Percentiles rank a stretch among this genome's conserved stretches.
Evolutionary conservation across 108 stramenopile genomes (phyloP).

Genomic region (Fragilariopsis cylindrus): DNA sequence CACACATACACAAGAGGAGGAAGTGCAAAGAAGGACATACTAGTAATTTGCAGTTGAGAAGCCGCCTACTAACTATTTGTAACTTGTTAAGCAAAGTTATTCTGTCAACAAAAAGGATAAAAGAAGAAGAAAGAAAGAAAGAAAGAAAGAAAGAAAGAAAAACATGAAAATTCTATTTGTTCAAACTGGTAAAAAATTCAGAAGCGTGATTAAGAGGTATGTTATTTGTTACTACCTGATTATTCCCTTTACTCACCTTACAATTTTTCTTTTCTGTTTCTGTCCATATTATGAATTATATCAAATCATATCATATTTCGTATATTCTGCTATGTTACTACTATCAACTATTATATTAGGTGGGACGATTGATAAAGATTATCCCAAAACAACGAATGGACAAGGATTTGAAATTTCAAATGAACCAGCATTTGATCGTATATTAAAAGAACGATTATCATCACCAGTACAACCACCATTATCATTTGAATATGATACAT

Average conservation of each 20-base stretch:
- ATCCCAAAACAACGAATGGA: constrained; percentile 48
- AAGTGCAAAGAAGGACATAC: too few species aligned
- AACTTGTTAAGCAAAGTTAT: too few species aligned
- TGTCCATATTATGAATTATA: too few species aligned
- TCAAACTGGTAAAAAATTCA: neutral
- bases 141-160: neutral
- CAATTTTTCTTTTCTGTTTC: too few species aligned
- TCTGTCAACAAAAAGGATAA: too few species aligned
- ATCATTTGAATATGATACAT: constrained; percentile 31
- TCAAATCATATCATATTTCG: too few species aligned
- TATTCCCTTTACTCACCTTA: too few species aligned
- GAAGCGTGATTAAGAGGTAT: neutral
- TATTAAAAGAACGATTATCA: constrained; percentile 23
- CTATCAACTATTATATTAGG: neutral
- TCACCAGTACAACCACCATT: constrained; percentile 41
- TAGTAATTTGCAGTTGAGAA: too few species aligned
- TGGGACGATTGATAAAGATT: constrained; percentile 63
- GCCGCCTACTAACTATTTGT: too few species aligned
- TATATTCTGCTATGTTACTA: too few species aligned
- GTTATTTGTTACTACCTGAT: neutral
- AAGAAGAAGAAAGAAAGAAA: neutral
- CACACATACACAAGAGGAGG: too few species aligned
- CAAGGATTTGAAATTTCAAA: constrained; percentile 53
- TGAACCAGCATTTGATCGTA: constrained; percentile 39
- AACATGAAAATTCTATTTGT: constrained; percentile 21